These are phyloP conservation scores for Blumeria graminis DNA, from an alignment of 2,329 filamentous ascomycete species.

Conservation along the genomic window DNA sequence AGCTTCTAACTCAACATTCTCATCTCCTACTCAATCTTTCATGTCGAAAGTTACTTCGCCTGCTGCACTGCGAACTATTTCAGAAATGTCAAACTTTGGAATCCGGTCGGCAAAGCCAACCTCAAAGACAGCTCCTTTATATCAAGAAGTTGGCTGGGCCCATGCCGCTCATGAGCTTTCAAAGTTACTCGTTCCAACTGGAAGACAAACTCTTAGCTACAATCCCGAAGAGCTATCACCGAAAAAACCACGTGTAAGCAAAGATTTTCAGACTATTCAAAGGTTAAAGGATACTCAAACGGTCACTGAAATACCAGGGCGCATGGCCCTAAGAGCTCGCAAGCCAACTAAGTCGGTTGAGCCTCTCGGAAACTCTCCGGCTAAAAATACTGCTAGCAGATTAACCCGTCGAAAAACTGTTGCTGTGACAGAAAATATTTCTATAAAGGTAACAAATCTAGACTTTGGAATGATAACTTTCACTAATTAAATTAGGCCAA, in stretches of 20 bases:
- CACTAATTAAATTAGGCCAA: too few relatives aligned
- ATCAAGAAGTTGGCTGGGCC: slow-evolving; percentile 67
- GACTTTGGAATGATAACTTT: too few relatives aligned
- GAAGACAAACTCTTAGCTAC: slow-evolving; percentile 53
- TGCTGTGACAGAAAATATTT: too few relatives aligned
- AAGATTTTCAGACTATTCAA: slow-evolving; percentile 36
- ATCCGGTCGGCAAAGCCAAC: slow-evolving; percentile 18
- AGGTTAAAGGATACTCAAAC: slow-evolving; percentile 15
- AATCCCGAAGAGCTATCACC: slow-evolving; percentile 55
- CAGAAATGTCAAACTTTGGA: slow-evolving; percentile 22
- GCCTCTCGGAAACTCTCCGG: slow-evolving; percentile 26
- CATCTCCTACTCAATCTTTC: slow-evolving; percentile 70
- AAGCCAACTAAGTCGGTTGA: slow-evolving; percentile 32
- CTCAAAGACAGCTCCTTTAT: slow-evolving; percentile 33
- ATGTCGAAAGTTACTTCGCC: slow-evolving; percentile 52
- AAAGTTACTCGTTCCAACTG: slow-evolving; percentile 54
- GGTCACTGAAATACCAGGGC: slow-evolving; percentile 18
- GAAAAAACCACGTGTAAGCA: slow-evolving; percentile 29
- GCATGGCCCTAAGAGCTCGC: slow-evolving; percentile 52
- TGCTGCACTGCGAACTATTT: slow-evolving; percentile 34
- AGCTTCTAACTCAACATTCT: slow-evolving; percentile 39
- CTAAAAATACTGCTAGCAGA: slow-evolving; percentile 16
- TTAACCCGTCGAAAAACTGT: background rate
- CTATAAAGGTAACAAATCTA: too few relatives aligned
- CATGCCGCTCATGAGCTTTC: slow-evolving; percentile 63